Evolutionary conservation across 345 rosid genomes (phyloP).

Genomic region (Eucalyptus decipiens): DNA sequence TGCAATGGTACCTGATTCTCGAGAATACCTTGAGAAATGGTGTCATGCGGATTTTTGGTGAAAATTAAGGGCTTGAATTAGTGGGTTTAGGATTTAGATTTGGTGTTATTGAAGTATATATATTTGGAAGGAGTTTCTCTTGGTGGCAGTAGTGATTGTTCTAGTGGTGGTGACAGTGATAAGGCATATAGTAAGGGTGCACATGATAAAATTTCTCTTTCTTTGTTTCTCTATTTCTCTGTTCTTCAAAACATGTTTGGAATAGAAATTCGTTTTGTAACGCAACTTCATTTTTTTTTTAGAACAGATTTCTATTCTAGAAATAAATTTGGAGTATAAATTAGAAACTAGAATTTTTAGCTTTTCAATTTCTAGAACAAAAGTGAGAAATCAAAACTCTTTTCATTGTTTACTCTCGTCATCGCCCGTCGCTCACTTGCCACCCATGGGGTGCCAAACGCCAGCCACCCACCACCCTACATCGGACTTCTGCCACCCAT

Average conservation of each 20-base stretch:
- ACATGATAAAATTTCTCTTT: accelerated
- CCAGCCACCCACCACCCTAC: accelerated
- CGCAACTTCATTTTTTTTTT: too few relatives aligned
- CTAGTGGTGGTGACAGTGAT: too few relatives aligned
- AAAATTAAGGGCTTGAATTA: too few relatives aligned
- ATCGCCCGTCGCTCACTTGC: accelerated
- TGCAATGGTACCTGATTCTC: too few relatives aligned
- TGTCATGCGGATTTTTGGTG: too few relatives aligned
- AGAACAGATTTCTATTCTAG: too few relatives aligned
- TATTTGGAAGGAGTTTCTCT: background rate
- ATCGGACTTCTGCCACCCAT: accelerated
- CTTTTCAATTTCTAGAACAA: too few relatives aligned
- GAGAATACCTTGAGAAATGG: too few relatives aligned
- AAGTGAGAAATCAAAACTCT: too few relatives aligned
- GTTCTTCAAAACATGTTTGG: accelerated
- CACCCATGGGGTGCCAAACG: accelerated
- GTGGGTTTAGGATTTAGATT: background rate
- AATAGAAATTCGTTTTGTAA: accelerated
- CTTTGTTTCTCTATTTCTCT: accelerated
- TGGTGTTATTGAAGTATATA: background rate
- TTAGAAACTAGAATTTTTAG: too few relatives aligned
- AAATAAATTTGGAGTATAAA: too few relatives aligned
- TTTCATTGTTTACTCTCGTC: too few relatives aligned
- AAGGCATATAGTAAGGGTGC: accelerated
- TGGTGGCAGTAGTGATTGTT: background rate